Percentiles rank a stretch among this genome's conserved stretches.
Evolutionary conservation across 2,329 filamentous ascomycete species (phyloP).

Genomic region (Phyllosticta ampelicida): DNA sequence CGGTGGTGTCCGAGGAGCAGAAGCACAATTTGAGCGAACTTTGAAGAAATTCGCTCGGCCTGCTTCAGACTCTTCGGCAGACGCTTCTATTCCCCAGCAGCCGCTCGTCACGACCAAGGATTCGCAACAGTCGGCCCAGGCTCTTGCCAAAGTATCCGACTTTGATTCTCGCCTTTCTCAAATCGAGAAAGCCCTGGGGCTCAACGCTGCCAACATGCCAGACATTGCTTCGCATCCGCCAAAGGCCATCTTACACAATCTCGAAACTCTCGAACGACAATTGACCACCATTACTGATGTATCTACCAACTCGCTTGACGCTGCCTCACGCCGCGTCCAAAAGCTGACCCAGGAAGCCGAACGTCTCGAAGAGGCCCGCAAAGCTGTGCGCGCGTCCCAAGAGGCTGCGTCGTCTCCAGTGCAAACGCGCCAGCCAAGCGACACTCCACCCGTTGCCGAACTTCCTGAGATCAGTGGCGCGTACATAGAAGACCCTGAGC

Average conservation of each 20-base stretch:
- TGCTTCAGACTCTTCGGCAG: not conserved
- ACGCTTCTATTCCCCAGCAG: not conserved
- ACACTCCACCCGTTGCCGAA: constrained; percentile 20
- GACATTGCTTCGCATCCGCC: constrained; percentile 43
- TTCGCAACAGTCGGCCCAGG: constrained; percentile 38
- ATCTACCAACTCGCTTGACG: constrained; percentile 61
- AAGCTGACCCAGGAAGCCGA: constrained; percentile 64
- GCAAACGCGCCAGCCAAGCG: constrained; percentile 1
- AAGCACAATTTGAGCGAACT: constrained; percentile 25
- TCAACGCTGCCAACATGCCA: constrained; percentile 58
- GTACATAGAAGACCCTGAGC: constrained; percentile 49
- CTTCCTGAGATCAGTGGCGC: constrained; percentile 8
- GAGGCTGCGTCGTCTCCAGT: constrained; percentile 1
- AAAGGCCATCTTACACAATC: constrained; percentile 67
- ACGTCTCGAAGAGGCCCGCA: constrained; percentile 48
- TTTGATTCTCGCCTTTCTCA: constrained; percentile 74
- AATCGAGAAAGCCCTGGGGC: constrained; percentile 71
- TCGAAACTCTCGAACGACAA: constrained; percentile 72
- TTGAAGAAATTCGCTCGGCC: constrained; percentile 23
- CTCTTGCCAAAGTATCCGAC: constrained; percentile 69
- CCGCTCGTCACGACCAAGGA: not conserved
- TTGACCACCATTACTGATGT: constrained; percentile 64
- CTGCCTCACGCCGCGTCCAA: constrained; percentile 57
- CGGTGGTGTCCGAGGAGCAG: constrained; percentile 25
- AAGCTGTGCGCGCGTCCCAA: constrained; percentile 14